Evolutionary conservation across 331 rosid species (phyloP).

Genomic region (Telfairia occidentalis): DNA sequence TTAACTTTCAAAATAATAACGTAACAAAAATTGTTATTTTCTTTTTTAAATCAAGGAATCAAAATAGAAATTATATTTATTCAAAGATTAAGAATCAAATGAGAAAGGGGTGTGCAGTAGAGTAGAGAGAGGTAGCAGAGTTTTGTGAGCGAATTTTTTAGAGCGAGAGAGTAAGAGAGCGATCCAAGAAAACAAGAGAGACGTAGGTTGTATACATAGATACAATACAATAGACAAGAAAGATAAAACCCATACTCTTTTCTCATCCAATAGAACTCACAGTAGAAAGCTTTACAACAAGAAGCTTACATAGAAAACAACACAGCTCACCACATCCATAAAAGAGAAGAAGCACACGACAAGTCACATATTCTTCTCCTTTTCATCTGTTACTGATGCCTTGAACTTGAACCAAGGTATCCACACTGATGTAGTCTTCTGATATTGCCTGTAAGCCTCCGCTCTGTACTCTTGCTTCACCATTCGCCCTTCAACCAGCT

Average conservation of each 20-base stretch:
- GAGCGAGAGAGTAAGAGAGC: neutral
- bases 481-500: conserved; percentile 77
- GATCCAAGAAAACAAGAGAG: neutral
- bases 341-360: neutral
- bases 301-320: neutral
- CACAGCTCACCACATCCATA: neutral
- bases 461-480: conserved; percentile 51
- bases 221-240: neutral
- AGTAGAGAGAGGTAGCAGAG: neutral
- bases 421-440: conserved; percentile 84
- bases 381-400: conserved; percentile 30
- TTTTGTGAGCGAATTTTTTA: neutral
- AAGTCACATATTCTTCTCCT: conserved; percentile 49
- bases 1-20: no score
- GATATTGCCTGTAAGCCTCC: conserved; percentile 61
- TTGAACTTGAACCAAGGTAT: conserved; percentile 76
- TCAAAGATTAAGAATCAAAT: no score
- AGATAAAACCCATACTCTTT: neutral
- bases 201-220: neutral
- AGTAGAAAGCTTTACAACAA: neutral
- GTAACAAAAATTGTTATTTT: no score
- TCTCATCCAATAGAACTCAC: neutral
- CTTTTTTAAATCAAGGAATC: no score
- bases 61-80: no score
- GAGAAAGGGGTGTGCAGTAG: neutral